A percentile compares a stretch with the other conserved stretches of the same genome.
phyloP scores from a whole-genome alignment of 2,329 filamentous ascomycete species.

The Aspergillus sp. region DNA sequence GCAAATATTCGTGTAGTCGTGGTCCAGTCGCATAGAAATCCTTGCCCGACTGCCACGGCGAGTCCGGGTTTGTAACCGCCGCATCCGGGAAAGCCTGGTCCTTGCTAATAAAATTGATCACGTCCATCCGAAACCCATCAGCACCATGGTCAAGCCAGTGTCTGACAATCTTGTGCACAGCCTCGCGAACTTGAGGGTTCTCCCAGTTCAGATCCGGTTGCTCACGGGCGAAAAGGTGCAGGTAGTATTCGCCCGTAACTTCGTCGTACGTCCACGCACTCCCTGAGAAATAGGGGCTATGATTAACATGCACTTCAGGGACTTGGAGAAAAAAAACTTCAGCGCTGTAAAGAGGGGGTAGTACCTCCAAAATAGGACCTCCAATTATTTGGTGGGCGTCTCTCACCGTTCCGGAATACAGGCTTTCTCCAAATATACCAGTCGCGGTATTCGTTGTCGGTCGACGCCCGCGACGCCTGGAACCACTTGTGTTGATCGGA shows the following conservation, averaged over 20 bases:
- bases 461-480: conserved; percentile 60
- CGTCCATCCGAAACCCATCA: conserved; percentile 69
- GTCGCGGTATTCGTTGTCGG: conserved; percentile 61
- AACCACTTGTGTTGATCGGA: conserved; percentile 63
- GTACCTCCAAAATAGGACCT: background rate
- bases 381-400: conserved; percentile 67
- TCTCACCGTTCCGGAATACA: conserved; percentile 54
- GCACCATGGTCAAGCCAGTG: conserved; percentile 77
- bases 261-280: conserved; percentile 52
- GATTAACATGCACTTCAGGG: background rate
- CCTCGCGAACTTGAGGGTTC: conserved; percentile 62
- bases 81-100: conserved; percentile 51
- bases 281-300: background rate
- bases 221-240: conserved; percentile 70
- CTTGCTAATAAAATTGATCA: conserved; percentile 71
- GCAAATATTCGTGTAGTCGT: conserved; percentile 34
- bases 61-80: conserved; percentile 27
- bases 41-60: conserved; percentile 19
- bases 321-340: background rate
- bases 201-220: conserved; percentile 86
- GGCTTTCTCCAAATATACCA: conserved; percentile 63
- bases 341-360: background rate
- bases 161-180: conserved; percentile 69
- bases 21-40: conserved; percentile 55
- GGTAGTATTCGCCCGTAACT: conserved; percentile 68